phyloP scores from a whole-genome alignment of 768 basidiomycete species.

The Serendipita sp. region DNA sequence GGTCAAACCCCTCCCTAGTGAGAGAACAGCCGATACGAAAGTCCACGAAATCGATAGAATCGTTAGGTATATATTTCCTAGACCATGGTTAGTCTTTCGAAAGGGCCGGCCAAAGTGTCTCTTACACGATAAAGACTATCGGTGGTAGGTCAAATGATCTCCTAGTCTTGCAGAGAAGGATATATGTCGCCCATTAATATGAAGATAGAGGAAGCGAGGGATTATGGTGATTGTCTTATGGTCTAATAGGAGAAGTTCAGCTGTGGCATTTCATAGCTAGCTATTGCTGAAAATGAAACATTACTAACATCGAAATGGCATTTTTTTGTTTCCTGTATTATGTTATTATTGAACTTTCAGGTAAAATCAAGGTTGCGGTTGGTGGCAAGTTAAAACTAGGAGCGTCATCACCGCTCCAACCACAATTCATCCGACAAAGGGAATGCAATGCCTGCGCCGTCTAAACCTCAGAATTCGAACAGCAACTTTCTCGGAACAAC shows the following conservation, averaged over 20 bases:
- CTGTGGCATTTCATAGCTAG: neutral
- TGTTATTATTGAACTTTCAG: neutral
- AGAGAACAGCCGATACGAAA: too few species aligned
- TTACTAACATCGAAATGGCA: neutral
- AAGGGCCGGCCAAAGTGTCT: too few species aligned
- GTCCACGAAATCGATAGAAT: too few species aligned
- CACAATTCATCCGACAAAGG: too few species aligned
- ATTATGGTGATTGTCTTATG: constrained; percentile 11
- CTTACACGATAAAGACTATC: neutral
- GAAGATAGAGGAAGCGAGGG: constrained; percentile 8
- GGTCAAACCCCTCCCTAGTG: too few species aligned
- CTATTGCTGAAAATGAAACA: neutral
- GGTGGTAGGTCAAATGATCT: constrained; percentile 8
- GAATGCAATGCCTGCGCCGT: too few species aligned
- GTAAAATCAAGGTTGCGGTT: neutral
- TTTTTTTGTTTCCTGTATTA: neutral
- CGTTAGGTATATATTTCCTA: too few species aligned
- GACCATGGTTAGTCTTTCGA: too few species aligned
- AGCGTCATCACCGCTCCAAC: too few species aligned
- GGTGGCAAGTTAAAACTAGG: neutral
- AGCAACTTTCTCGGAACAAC: too few species aligned
- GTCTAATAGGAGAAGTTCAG: constrained; percentile 5
- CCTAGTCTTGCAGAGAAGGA: constrained; percentile 6
- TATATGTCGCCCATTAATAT: constrained; percentile 9
- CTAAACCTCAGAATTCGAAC: too few species aligned